A percentile compares a stretch with the other conserved stretches of the same genome.
phyloP scores from a whole-genome alignment of 768 basidiomycete genomes.

The Leccinum ochraceum region DNA sequence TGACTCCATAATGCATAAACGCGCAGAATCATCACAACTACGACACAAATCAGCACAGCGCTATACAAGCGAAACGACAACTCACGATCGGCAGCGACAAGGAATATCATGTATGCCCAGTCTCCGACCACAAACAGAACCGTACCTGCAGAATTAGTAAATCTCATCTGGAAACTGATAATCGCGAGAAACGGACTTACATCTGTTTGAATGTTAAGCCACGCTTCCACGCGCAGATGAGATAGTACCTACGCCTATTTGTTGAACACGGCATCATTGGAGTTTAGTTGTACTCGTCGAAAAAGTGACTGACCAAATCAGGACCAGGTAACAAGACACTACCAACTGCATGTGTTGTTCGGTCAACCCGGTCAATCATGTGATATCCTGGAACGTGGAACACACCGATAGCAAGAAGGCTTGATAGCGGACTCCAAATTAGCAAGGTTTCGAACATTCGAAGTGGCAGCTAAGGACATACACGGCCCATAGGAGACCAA shows the following conservation, averaged over 20 bases:
- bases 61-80: no score
- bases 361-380: background rate
- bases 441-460: background rate
- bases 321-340: background rate
- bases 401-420: background rate
- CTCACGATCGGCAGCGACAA: background rate
- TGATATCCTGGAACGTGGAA: background rate
- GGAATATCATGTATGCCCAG: background rate
- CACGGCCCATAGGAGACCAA: background rate
- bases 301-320: background rate
- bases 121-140: background rate
- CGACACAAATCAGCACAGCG: background rate
- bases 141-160: background rate
- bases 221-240: background rate
- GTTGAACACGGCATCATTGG: background rate
- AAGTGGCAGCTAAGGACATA: background rate
- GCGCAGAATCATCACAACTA: background rate
- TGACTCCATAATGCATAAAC: constrained; percentile 1
- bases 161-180: no score
- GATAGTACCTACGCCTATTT: background rate
- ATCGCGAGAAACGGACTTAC: background rate
- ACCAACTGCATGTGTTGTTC: background rate
- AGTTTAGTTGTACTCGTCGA: background rate
- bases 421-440: background rate
- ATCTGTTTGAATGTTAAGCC: background rate